phyloP scores from a whole-genome alignment of 2,329 filamentous ascomycete species.

The Rhexocercosporidium sp. region DNA sequence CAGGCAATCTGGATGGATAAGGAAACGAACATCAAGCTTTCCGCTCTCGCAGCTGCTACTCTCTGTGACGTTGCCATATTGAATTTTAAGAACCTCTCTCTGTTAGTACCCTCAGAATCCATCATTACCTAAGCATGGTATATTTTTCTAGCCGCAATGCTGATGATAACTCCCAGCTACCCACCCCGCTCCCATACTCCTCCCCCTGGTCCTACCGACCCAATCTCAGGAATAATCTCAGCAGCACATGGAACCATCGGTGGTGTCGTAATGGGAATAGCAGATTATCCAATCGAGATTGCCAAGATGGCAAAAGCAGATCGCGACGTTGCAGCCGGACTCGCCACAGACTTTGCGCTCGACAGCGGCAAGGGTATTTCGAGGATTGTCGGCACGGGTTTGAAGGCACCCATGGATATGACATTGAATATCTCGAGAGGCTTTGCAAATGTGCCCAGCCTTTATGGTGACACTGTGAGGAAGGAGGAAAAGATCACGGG shows the following conservation, averaged over 20 bases:
- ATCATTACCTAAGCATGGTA: background rate
- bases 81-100: slow-evolving; percentile 9
- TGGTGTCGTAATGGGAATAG: slow-evolving; percentile 26
- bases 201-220: slow-evolving; percentile 22
- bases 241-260: slow-evolving; percentile 25
- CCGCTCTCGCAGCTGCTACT: slow-evolving; percentile 24
- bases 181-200: background rate
- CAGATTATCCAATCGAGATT: slow-evolving; percentile 29
- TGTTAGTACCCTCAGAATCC: slow-evolving; percentile 7
- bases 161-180: slow-evolving; percentile 9
- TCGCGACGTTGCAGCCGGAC: slow-evolving; percentile 17
- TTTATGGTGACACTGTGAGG: slow-evolving; percentile 67
- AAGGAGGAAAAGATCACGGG: slow-evolving; percentile 26
- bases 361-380: slow-evolving; percentile 32
- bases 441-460: slow-evolving; percentile 70
- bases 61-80: slow-evolving; percentile 19
- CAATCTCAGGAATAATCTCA: slow-evolving; percentile 26
- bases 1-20: slow-evolving; percentile 7
- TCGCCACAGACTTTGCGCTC: slow-evolving; percentile 24
- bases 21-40: slow-evolving; percentile 15
- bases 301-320: slow-evolving; percentile 24
- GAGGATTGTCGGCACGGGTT: slow-evolving; percentile 30
- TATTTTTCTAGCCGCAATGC: background rate
- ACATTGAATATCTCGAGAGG: slow-evolving; percentile 68
- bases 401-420: slow-evolving; percentile 44